These are phyloP conservation scores for Helichrysum umbraculigerum DNA, from an alignment of 129 eudicot genomes.

Conservation along the genomic window DNA sequence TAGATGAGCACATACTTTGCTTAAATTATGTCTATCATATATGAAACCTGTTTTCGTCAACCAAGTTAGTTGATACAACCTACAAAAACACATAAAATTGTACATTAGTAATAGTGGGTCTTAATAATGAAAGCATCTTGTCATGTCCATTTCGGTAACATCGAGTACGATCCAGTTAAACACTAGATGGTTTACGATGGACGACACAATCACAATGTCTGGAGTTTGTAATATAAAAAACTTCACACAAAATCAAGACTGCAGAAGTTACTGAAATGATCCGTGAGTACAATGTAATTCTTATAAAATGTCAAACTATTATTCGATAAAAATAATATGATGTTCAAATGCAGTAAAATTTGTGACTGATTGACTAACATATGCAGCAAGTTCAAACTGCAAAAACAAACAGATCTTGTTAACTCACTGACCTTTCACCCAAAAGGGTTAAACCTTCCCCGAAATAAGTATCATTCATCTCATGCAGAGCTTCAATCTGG, in stretches of 20 bases:
- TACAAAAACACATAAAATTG: constrained; percentile 43
- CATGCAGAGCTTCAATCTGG: constrained; percentile 39
- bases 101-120: constrained; percentile 38
- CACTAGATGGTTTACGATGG: not conserved
- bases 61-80: constrained; percentile 88
- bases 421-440: constrained; percentile 75
- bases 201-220: not conserved
- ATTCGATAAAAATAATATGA: not conserved
- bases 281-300: not conserved
- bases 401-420: constrained; percentile 8
- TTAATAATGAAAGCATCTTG: not conserved
- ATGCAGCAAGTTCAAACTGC: not conserved
- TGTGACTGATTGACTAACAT: not conserved
- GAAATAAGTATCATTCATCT: constrained; percentile 49
- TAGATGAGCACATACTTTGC: constrained; percentile 59
- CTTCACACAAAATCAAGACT: not conserved
- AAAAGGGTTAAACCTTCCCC: constrained; percentile 88
- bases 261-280: not conserved
- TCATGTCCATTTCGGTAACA: not conserved
- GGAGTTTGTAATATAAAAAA: not conserved
- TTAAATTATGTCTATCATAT: constrained; percentile 62
- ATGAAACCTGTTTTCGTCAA: constrained; percentile 71
- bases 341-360: not conserved
- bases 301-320: not conserved
- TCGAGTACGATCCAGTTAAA: not conserved